phyloP scores from a whole-genome alignment of 1,284 basidiomycete genomes.

The Ganoderma sp. region DNA sequence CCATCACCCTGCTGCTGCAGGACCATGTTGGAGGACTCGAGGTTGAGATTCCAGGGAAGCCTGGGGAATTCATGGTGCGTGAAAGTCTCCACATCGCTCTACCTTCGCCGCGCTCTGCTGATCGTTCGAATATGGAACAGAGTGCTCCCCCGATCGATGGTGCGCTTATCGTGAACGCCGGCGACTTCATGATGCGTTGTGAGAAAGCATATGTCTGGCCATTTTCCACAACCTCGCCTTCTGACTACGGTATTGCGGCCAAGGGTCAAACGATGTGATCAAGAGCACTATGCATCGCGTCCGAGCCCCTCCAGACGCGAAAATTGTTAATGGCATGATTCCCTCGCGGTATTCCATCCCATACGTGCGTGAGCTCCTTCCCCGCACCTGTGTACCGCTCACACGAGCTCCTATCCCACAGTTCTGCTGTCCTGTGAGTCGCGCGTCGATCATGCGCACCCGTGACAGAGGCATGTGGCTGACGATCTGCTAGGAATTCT shows the following conservation, averaged over 20 bases:
- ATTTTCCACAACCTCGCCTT: not conserved
- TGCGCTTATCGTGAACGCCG: conserved; percentile 65
- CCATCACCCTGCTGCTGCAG: conserved; percentile 63
- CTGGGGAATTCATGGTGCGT: conserved; percentile 52
- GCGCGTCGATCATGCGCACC: too few relatives aligned
- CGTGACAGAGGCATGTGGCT: not conserved
- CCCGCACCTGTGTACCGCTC: too few relatives aligned
- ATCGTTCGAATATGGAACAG: conserved; percentile 32
- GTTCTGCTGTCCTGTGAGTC: conserved; percentile 52
- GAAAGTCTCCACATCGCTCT: not conserved
- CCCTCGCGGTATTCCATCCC: conserved; percentile 63
- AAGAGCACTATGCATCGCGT: conserved; percentile 67
- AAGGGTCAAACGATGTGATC: conserved; percentile 66
- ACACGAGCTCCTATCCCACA: conserved; percentile 6
- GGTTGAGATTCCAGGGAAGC: conserved; percentile 56
- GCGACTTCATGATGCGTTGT: conserved; percentile 65
- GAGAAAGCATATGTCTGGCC: not conserved
- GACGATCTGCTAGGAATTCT: conserved; percentile 43
- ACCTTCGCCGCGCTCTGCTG: not conserved
- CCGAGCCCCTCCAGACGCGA: conserved; percentile 47
- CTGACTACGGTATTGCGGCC: not conserved
- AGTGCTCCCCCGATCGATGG: conserved; percentile 55
- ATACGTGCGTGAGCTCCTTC: conserved; percentile 47
- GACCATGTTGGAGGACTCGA: conserved; percentile 66
- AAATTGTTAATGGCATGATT: conserved; percentile 43